Base-by-base conservation (phyloP, 2,329 filamentous ascomycete species). In the Colletotrichum sp. region DNA sequence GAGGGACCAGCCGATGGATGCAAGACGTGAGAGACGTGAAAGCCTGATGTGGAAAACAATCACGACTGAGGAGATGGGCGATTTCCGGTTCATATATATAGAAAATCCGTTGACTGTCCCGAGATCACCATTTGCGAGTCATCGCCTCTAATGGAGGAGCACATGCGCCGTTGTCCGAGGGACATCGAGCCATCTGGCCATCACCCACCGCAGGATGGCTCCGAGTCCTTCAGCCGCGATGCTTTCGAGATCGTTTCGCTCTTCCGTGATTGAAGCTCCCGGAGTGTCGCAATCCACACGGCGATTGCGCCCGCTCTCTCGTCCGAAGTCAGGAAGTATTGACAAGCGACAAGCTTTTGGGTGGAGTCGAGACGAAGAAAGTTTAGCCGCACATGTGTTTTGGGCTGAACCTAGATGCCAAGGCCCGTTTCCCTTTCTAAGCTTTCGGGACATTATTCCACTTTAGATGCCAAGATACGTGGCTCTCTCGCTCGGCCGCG, bases 321-420 rank as follows among this genome's bases (percentile, higher is more conserved):
- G 36, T 75, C 69, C 32, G 63, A 72, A 72, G 63, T 64, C 32
- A 5, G 6, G 9, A 34, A n/a, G 25, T 30, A 52, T 68, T 48
- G 32, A 68, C 69, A 64, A 75, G 55, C 61, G 63, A 59, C 72
- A 75, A 75, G 72, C 68, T 72, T 75, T 73, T 68, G 16, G 57
- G 72, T 72, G 69, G 72, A 59, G 25, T 57, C 63, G 30, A 68
- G 57, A 72, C 63, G 69, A 72, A 72, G 69, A 75, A 72, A 34
- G 72, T 75, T 75, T 39, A 72, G 61, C 72, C 55, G 61, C 69
- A 72, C 32, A 25, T 9, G 27, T 72, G 69, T 75, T 72, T 75
- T 72, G 55, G 48, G 52, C 30, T 55, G 28, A 71, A 60, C 34
- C 34, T 48, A 30, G 34, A 44, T 28, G 61, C 61, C 61, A 65